Base-by-base conservation (phyloP, 2,329 filamentous ascomycete genomes). In the Capronia americana region DNA sequence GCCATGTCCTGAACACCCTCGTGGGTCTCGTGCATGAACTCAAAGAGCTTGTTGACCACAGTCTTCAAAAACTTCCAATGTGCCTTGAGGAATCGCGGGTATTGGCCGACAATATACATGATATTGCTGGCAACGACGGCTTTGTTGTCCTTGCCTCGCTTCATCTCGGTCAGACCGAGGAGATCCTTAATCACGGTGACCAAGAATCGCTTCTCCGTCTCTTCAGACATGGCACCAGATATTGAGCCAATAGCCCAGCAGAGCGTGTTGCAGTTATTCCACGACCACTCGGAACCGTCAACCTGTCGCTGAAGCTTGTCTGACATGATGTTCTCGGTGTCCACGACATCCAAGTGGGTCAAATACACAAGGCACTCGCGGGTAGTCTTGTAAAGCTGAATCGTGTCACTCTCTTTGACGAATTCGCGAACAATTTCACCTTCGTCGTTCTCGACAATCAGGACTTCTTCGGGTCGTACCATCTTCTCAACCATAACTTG, bases 61-160 rank as follows among this genome's bases (percentile, higher is more conserved):
- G 95, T 99, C 88, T 99, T 99, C 64, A 99, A 84, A 82, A 99
- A 99, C 79, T 99, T 99, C 95, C 95, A 99, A 79, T 99, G 95
- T 1, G 95, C 95, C 83, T 99, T 99, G 74, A 99, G 83, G 82
- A 99, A 99, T 23, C 95, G 92, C 44, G 95, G 95, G 77, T 99
- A 99, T 77, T 99, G 95, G 66, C 95, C 95, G 68, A 99, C 95
- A 81, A 99, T 99, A 79, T 99, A 99, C 95, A 99, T 99, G 76
- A 99, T 99, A 82, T 99, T 99, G 81, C 92, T 97, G 70, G 95
- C 95, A 48, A 99, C 95, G 10, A 99, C 95, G 12, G 95, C 95
- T 79, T 99, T 99, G 86, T 99, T 99, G 83, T 99, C 95, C 76
- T 99, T 99, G 69, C 95, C 95, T 61, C 96, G 92, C 84, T 99